phyloP scores from a whole-genome alignment of 345 rosid species.

The Nephelium lappaceum region DNA sequence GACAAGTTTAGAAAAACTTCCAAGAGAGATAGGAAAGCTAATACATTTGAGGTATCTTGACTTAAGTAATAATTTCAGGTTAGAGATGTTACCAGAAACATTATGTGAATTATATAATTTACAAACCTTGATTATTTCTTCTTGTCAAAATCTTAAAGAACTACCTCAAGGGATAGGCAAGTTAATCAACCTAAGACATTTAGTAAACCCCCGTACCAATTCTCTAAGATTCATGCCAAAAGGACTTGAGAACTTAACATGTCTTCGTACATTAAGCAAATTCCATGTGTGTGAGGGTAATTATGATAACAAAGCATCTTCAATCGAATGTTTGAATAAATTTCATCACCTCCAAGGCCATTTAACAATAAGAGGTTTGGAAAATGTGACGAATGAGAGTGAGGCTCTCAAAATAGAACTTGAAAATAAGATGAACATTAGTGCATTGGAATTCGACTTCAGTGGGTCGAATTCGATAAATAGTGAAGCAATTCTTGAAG shows the following conservation, averaged over 20 bases:
- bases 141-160: not conserved
- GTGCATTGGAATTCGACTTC: not conserved
- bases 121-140: slow-evolving; percentile 4
- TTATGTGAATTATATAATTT: slow-evolving; percentile 22
- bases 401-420: not conserved
- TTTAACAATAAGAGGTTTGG: too few relatives aligned
- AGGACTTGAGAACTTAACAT: slow-evolving; percentile 14
- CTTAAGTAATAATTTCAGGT: slow-evolving; percentile 1
- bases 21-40: slow-evolving; percentile 17
- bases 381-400: too few relatives aligned
- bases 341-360: too few relatives aligned
- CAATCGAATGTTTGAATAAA: not conserved
- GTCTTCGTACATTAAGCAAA: not conserved
- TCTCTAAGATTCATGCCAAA: slow-evolving; percentile 4
- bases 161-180: slow-evolving; percentile 23
- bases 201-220: not conserved
- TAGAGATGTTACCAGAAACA: slow-evolving; percentile 23
- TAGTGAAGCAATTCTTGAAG: too few relatives aligned
- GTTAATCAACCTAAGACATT: slow-evolving; percentile 18
- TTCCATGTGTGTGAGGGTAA: not conserved
- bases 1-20: slow-evolving; percentile 11
- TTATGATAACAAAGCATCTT: not conserved
- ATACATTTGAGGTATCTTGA: slow-evolving; percentile 26
- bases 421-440: too few relatives aligned
- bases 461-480: not conserved